Base-by-base conservation (phyloP, 495 filamentous ascomycete genomes). In the Pyrenopolyporus hunteri region DNA sequence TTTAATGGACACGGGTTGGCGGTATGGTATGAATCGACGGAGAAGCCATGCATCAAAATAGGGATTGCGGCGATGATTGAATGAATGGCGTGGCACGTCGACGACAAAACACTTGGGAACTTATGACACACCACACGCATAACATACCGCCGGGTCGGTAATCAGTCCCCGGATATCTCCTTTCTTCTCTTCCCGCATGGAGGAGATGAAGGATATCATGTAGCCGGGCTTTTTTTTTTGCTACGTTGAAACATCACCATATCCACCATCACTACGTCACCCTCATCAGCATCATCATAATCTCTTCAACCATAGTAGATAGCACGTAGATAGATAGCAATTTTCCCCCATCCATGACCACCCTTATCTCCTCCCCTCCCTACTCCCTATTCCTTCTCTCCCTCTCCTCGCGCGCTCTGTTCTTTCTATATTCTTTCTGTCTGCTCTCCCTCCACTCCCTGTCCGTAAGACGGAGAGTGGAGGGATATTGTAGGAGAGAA, bases 301-400 rank as follows among this genome's bases (percentile, higher is more conserved):
- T 17, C 35, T n/a, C n/a, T n/a, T n/a, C n/a, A 46, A 46, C 39
- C 52, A 48, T 31, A 60, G 56, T 65, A 65, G 63, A 65, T 65
- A 65, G 63, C 39, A 51, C 63, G 62, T 65, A 65, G 54, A 45
- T 65, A 65, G 63, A 65, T 64, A 62, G 50, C 54, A 59, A 59
- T 53, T 43, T n/a, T 64, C 48, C 26, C 48, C 33, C 28, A 32
- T n/a, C 45, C 25, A 19, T n/a, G 31, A 8, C 8, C 13, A 29
- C 6, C 43, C 43, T 16, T 40, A 20, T 19, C 8, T 19, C 14
- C 13, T 46, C 43, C 22, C 23, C 14, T 4, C 37, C 17, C 4
- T 4, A 20, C 40, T 43, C 7, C 31, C 7, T 9, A 9, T 14
- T 14, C 43, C 29, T 25, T 46, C n/a, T 44, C 37, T 20, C 14